Evolutionary conservation across 1,284 basidiomycete species (phyloP), one percentile per base, ranked within the genome.

Genomic region (Pyrrhoderma noxium): DNA sequence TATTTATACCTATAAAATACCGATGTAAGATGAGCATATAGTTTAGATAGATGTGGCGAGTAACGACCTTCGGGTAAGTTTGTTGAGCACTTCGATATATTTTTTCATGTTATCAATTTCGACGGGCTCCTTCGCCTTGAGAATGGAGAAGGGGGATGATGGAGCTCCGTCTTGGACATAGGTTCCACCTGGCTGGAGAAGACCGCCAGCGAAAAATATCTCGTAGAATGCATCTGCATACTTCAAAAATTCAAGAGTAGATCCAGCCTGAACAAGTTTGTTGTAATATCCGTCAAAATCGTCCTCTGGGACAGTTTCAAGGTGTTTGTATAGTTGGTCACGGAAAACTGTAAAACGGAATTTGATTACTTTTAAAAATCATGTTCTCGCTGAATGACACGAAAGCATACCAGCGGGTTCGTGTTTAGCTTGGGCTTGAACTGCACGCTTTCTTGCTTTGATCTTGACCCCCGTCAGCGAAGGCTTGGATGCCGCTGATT

Each of bases 1-100:
- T 97, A 98, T 69, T 97, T 97, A 78, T 96, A 98, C 70, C 90
- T 93, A 61, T n/a, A n/a, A n/a, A n/a, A n/a, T n/a, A n/a, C n/a
- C n/a, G n/a, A n/a, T n/a, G n/a, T n/a, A n/a, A n/a, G 40, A 44
- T 35, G 41, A 34, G 45, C 21, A 52, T 56, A 53, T 34, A 41
- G 14, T 18, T 21, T 8, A 41, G 38, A 8, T 7, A 40, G 16
- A 22, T 40, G 16, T 40, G 38, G 21, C n/a, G n/a, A 40, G 40
- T 27, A 59, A 70, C 53, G 60, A 90, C 89, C 93, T 85, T 70
- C 94, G 80, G 73, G 94, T 92, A 56, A 98, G 85, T 71, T 93
- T 94, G 69, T 94, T 93, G 61, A 97, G 76, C 34, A 94, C 92
- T 57, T 94, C 92, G 52, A 95, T 77, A 61, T 95, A 92, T 64